phyloP scores from a whole-genome alignment of 768 basidiomycete species.

The Hemileccinum impolitum region DNA sequence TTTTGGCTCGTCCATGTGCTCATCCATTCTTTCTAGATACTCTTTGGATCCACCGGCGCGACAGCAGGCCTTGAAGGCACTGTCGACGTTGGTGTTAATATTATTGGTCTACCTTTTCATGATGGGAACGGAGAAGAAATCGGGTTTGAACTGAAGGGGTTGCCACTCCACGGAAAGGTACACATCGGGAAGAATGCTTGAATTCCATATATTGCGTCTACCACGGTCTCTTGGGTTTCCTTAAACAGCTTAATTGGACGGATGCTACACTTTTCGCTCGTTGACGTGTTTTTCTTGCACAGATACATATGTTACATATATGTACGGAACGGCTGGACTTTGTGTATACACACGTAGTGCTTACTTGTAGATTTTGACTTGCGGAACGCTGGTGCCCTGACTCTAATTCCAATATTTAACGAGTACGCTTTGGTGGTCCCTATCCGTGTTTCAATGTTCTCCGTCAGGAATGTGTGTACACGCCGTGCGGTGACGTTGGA shows the following conservation, averaged over 20 bases:
- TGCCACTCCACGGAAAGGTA: constrained; percentile 69
- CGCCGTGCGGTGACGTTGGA: too few relatives aligned
- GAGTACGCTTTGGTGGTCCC: not conserved
- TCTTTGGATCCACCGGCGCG: constrained; percentile 64
- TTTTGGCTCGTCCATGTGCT: not conserved
- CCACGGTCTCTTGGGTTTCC: not conserved
- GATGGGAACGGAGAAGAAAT: constrained; percentile 33
- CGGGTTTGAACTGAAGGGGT: constrained; percentile 56
- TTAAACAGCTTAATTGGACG: not conserved
- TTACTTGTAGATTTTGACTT: constrained; percentile 18
- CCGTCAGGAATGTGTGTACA: too few relatives aligned
- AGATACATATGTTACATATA: constrained; percentile 10
- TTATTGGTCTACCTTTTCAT: constrained; percentile 58
- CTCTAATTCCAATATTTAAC: not conserved
- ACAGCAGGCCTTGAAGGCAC: constrained; percentile 64
- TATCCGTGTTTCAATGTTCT: too few relatives aligned
- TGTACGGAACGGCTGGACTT: constrained; percentile 6
- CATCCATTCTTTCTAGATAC: constrained; percentile 43
- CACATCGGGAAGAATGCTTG: constrained; percentile 55
- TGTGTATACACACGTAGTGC: constrained; percentile 11
- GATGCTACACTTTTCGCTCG: constrained; percentile 1
- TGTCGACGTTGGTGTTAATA: constrained; percentile 55
- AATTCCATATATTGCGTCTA: not conserved
- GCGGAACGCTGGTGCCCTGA: not conserved
- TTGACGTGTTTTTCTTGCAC: constrained; percentile 4